Conservation (phyloP, 164 flowering plant genomes). For the Amborella trichopoda region DNA sequence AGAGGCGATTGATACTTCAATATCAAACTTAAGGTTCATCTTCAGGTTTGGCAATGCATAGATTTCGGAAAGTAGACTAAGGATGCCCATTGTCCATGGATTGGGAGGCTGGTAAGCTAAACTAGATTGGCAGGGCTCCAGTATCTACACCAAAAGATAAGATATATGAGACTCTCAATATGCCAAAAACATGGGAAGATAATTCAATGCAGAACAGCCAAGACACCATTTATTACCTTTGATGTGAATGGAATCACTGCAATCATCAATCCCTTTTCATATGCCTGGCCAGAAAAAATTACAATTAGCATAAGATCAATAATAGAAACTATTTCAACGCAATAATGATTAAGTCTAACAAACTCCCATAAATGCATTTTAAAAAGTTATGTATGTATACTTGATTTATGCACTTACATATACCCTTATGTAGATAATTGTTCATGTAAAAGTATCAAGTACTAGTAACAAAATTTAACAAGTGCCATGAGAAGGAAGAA, state of each 20-base stretch:
- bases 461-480: too few species aligned
- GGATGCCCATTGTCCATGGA: conserved; percentile 98
- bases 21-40: conserved; percentile 97
- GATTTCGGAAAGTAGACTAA: conserved; percentile 81
- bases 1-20: conserved; percentile 45
- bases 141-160: conserved; percentile 28
- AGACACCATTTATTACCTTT: too few species aligned
- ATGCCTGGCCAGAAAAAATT: conserved; percentile 43
- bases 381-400: too few species aligned
- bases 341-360: too few species aligned
- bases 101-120: conserved; percentile 91
- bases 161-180: too few species aligned
- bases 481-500: too few species aligned
- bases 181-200: neutral
- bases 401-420: too few species aligned
- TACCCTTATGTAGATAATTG: too few species aligned
- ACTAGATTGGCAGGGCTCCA: conserved; percentile 88
- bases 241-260: conserved; percentile 97
- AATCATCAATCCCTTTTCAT: conserved; percentile 94
- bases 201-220: conserved; percentile 4
- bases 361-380: too few species aligned
- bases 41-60: conserved; percentile 90
- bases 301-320: neutral
- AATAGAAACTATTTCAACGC: too few species aligned
- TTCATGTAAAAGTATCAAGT: too few species aligned